Base-by-base conservation (phyloP, 805 yeast species). In the Wickerhamiella kurtzmanii region DNA sequence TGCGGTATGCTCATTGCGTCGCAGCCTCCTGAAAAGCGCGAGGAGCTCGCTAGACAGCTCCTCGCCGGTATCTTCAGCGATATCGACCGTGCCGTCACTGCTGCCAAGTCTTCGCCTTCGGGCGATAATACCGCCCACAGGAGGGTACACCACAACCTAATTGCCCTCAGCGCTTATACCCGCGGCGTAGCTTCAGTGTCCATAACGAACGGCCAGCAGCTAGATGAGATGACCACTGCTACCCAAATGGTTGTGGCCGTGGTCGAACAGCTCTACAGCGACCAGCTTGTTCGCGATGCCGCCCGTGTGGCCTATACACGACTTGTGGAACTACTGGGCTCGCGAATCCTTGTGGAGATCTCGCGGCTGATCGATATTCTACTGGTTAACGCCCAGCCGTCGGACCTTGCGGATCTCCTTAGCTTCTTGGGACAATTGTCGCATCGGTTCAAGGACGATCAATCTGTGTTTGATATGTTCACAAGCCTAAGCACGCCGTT, bases 101-200 rank as follows among this genome's bases (percentile, higher is more conserved):
- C 80, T 1, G 37, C 44, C 1, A 20, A 11, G 13, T 44, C 45
- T 2, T 41, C 38, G 41, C 15, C 28, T 15, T 35, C n/a, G 15
- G 22, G 19, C 16, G 45, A 46, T 19, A 49, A 41, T 16, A 46
- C 44, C 15, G 51, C 44, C 25, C 41, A 38, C 21, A 64, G 84
- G 41, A 92, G 85, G 60, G 80, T 86, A 2, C 95, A 92, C 62
- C 96, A 89, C 60, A 73, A 80, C 32, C 65, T 92, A 43, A 76
- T 85, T 77, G 88, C 96, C 0, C 76, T 89, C 41, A 96, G 96
- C 41, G 85, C 96, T 0, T 73, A 88, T 57, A 81, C 87, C 2
- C 76, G 92, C 60, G 97, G 97, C 3, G 77, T 82, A 56, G 92
- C 81, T 48, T 73, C 72, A 44, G 60, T 57, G 16, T 16, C 40